Conservation (phyloP, 495 filamentous ascomycete species). For the Hypoxylon crocopeplum region DNA sequence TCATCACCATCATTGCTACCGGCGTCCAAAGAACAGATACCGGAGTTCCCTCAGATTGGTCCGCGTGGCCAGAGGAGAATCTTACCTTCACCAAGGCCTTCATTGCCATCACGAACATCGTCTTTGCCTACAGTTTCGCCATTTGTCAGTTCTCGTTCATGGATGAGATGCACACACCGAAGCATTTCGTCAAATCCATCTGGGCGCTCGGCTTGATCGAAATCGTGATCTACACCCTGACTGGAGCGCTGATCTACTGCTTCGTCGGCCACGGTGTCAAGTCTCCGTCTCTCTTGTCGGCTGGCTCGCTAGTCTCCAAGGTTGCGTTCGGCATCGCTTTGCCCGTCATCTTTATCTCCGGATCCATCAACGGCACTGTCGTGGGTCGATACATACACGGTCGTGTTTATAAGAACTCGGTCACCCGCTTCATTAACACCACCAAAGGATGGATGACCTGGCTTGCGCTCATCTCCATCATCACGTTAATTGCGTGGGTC, state of each 20-base stretch:
- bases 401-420: conserved; percentile 62
- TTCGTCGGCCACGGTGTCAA: conserved; percentile 73
- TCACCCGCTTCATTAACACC: conserved; percentile 66
- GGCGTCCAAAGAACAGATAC: conserved; percentile 56
- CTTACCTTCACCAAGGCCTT: conserved; percentile 56
- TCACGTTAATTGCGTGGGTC: conserved; percentile 74
- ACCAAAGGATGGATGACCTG: conserved; percentile 64
- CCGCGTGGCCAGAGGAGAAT: conserved; percentile 50
- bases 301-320: conserved; percentile 66
- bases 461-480: conserved; percentile 61
- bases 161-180: conserved; percentile 74
- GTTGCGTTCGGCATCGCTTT: conserved; percentile 81
- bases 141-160: conserved; percentile 80
- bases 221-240: conserved; percentile 70
- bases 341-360: conserved; percentile 77
- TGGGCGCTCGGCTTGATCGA: conserved; percentile 68
- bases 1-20: conserved; percentile 73
- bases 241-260: conserved; percentile 73
- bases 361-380: conserved; percentile 67
- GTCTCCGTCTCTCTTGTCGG: conserved; percentile 73
- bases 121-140: conserved; percentile 75
- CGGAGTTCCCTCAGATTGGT: conserved; percentile 48
- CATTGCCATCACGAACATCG: conserved; percentile 73
- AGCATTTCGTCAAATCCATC: conserved; percentile 71
- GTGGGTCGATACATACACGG: conserved; percentile 70